A percentile compares a stretch with the other conserved stretches of the same genome.
phyloP scores from a whole-genome alignment of 352 stramenopile genomes.

The Thraustochytrium sp. region DNA sequence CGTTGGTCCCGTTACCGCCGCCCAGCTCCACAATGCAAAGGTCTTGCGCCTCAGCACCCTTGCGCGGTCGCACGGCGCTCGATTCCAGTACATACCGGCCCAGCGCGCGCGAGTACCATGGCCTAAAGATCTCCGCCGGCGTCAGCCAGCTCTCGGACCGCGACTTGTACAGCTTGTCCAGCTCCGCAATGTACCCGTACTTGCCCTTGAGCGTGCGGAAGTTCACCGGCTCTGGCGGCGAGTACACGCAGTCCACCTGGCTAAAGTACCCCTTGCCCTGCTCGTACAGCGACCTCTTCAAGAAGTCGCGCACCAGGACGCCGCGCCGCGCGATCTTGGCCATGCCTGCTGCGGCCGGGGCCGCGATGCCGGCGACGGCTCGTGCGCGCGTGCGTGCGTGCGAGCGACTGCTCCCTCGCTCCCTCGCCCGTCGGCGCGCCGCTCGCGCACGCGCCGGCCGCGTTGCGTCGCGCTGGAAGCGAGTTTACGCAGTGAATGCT shows the following conservation, averaged over 20 bases:
- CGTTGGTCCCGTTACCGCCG: constrained; percentile 75
- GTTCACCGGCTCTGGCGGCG: constrained; percentile 60
- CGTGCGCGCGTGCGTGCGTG: no score
- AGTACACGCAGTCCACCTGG: constrained; percentile 64
- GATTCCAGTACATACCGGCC: constrained; percentile 74
- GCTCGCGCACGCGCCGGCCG: no score
- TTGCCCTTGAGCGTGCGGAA: constrained; percentile 69
- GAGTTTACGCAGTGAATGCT: no score
- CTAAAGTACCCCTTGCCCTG: constrained; percentile 71
- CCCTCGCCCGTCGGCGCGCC: no score
- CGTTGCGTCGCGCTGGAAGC: no score
- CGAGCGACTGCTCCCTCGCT: no score
- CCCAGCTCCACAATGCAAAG: constrained; percentile 75
- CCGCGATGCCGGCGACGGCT: not conserved
- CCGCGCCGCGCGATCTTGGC: not conserved
- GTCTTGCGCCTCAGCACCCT: not conserved
- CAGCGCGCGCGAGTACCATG: constrained; percentile 74
- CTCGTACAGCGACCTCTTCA: constrained; percentile 69
- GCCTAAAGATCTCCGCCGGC: constrained; percentile 76
- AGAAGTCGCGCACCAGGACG: constrained; percentile 71
- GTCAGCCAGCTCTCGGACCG: constrained; percentile 72
- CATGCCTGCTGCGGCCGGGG: not conserved
- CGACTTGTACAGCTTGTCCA: constrained; percentile 64
- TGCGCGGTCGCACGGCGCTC: not conserved
- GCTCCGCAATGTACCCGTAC: constrained; percentile 62